A percentile compares a stretch with the other conserved stretches of the same genome.
Conservation (phyloP, 2,329 filamentous ascomycete genomes). For the Hypoxylon sp. region DNA sequence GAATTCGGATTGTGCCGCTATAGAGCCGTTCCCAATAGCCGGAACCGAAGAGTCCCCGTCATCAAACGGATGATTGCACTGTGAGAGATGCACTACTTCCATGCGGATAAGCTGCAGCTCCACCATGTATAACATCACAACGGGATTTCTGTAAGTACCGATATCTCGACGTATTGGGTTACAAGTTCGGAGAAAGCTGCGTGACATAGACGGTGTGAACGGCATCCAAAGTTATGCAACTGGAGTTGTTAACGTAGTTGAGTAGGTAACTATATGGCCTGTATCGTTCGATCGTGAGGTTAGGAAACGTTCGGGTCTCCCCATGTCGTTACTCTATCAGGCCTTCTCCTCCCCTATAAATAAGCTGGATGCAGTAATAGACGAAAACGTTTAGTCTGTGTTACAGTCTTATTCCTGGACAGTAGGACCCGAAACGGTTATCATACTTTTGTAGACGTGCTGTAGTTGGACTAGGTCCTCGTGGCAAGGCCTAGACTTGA, state of each 20-base stretch:
- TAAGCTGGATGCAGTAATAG: not conserved
- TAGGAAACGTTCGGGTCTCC: not conserved
- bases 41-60: not conserved
- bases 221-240: not conserved
- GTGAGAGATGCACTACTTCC: not conserved
- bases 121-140: not conserved
- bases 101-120: not conserved
- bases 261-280: constrained; percentile 8
- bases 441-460: too few species aligned
- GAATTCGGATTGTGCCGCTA: not conserved
- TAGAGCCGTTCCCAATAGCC: not conserved
- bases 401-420: not conserved
- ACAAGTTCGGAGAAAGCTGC: constrained; percentile 14
- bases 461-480: too few species aligned
- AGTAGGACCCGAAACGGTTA: too few species aligned
- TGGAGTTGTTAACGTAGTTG: not conserved
- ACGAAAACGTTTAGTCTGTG: constrained; percentile 14
- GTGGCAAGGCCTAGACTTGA: too few species aligned
- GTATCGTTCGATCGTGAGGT: constrained; percentile 13
- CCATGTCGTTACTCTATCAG: not conserved
- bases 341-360: not conserved
- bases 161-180: not conserved
- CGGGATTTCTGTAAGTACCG: not conserved
- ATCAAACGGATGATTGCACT: not conserved
- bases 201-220: not conserved